These are phyloP conservation scores for Eutrema japonicum DNA, from an alignment of 345 rosid genomes.

Conservation along the genomic window DNA sequence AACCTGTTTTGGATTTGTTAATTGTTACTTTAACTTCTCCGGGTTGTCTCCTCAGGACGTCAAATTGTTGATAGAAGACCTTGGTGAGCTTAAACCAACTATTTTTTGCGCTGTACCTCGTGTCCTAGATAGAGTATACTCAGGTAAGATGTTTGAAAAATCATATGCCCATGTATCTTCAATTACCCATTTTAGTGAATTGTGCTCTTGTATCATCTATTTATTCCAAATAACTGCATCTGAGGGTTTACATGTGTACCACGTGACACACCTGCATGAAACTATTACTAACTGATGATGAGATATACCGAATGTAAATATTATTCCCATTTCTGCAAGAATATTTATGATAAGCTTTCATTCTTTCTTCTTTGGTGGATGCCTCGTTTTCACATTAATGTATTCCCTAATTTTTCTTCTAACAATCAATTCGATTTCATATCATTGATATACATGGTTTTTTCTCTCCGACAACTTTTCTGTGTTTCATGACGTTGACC, in stretches of 20 bases:
- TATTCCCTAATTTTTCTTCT: background rate
- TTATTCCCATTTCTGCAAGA: background rate
- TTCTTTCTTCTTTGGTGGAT: slow-evolving; percentile 4
- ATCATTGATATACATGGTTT: slow-evolving; percentile 4
- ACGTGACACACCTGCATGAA: slow-evolving; percentile 18
- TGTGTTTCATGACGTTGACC: slow-evolving; percentile 4
- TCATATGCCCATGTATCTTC: background rate
- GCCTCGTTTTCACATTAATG: background rate
- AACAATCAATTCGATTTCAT: background rate
- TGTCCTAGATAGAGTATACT: slow-evolving; percentile 86
- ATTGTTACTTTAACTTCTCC: slow-evolving; percentile 3
- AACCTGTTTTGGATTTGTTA: slow-evolving; percentile 4
- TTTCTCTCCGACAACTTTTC: background rate
- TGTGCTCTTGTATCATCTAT: slow-evolving; percentile 19
- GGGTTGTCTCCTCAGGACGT: slow-evolving; percentile 65
- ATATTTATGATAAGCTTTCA: background rate
- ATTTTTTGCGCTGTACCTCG: slow-evolving; percentile 98
- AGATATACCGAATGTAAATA: slow-evolving; percentile 14
- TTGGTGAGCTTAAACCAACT: slow-evolving; percentile 93
- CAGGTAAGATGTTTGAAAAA: slow-evolving; percentile 55
- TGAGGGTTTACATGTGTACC: slow-evolving; percentile 1
- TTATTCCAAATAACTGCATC: slow-evolving; percentile 5
- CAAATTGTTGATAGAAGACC: slow-evolving; percentile 85
- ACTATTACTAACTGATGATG: slow-evolving; percentile 9
- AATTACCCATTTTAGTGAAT: background rate